Percentiles rank a stretch among this genome's conserved stretches.
These are phyloP conservation scores for Fraxinus pennsylvanica DNA, from an alignment of 257 asterid species.

Conservation along the genomic window DNA sequence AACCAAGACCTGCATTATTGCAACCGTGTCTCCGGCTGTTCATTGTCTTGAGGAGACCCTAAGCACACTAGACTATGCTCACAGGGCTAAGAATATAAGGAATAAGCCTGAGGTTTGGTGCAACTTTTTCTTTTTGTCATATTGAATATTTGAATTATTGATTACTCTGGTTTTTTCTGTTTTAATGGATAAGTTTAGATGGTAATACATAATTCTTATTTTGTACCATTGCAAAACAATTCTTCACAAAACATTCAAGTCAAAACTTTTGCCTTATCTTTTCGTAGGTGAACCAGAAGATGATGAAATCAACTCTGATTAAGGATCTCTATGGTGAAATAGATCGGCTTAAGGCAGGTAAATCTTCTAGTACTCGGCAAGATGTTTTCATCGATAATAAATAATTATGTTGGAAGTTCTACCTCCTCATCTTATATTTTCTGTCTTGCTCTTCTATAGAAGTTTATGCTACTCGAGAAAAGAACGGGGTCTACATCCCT, in stretches of 20 bases:
- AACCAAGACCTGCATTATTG: constrained; percentile 86
- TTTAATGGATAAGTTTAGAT: neutral
- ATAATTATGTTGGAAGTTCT: neutral
- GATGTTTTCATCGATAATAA: constrained; percentile 1
- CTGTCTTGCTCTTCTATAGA: constrained; percentile 37
- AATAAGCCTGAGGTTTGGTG: constrained; percentile 85
- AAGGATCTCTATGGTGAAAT: constrained; percentile 81
- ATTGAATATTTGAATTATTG: neutral
- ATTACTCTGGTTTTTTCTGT: neutral
- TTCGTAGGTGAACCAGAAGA: constrained; percentile 79
- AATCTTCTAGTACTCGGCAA: neutral
- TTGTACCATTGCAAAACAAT: no score
- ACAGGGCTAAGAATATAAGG: constrained; percentile 83
- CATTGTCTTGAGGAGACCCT: constrained; percentile 93
- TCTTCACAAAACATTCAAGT: neutral
- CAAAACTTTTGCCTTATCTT: constrained; percentile 16
- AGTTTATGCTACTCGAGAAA: constrained; percentile 88
- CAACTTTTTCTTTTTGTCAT: neutral
- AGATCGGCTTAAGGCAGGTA: constrained; percentile 78
- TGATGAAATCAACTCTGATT: constrained; percentile 78
- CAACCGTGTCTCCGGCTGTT: constrained; percentile 92
- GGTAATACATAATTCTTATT: neutral
- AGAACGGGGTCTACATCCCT: constrained; percentile 87
- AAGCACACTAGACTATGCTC: constrained; percentile 89
- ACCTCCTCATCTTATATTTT: neutral